Evolutionary conservation across 2,329 filamentous ascomycete species (phyloP), one percentile per base, ranked within the genome.

Genomic region (Cercospora sesami): DNA sequence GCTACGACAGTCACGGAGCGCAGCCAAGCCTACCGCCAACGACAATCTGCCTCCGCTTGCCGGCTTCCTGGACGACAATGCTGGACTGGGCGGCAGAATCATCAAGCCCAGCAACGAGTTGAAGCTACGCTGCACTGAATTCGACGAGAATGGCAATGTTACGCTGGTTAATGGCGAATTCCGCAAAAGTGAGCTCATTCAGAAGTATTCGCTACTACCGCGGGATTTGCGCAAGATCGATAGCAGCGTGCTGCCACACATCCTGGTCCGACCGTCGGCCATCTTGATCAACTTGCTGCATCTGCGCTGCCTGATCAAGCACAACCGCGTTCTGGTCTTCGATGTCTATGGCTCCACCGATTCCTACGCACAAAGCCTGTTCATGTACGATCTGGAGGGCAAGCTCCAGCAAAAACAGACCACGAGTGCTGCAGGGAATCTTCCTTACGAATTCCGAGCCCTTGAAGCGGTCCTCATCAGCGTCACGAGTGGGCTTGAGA

Each of bases 151-250:
- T 76, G 95, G 95, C 48, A 91, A 96, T 74, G 93, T 97, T 28
- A 96, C 94, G 21, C 84, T 98, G 67, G 91, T 96, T 21, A 96
- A 96, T 77, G 93, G 93, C 68, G 95, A 98, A 80, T 98, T 97
- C 81, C 96, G 95, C 82, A 99, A 99, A 85, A 95, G 89, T 75
- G 95, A 99, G 82, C 84, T 99, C 58, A 98, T 97, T 79, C 93
- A 94, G 63, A 97, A 95, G 91, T 97, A 97, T 78, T 94, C 94
- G 51, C 86, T 98, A 28, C 86, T 97, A 60, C 94, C 95, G 65
- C 94, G 95, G 69, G 95, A 99, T 83, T 84, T 99, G 66, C 91
- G 95, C 75, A 99, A 99, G 81, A 97, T 99, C 76, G 95, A 99
- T 79, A 97, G 94, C 14, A 97, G 93, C 67, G 92, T 96, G 69